Evolutionary conservation across 2,329 filamentous ascomycete species (phyloP), one percentile per base, ranked within the genome.

Genomic region (Ilyonectria robusta): DNA sequence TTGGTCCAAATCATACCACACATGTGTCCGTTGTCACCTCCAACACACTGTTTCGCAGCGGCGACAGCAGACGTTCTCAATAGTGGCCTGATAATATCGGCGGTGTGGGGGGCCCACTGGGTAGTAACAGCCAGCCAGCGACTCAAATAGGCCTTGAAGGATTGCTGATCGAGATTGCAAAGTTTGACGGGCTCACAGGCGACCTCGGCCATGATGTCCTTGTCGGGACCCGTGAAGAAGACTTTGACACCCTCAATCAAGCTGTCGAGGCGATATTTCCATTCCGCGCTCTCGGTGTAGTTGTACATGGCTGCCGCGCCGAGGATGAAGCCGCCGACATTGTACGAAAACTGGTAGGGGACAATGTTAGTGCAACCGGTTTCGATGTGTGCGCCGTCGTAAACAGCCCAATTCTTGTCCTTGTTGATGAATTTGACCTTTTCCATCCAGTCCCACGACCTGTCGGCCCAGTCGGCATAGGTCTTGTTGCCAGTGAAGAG

Each of bases 401-500:
- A 92, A 19, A 93, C 83, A 54, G 86, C 84, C 77, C 87, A 92
- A 3, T 86, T 82, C 7, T 85, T 77, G 1, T 42, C 40, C 9
- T 66, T 58, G 74, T 89, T 84, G 67, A 93, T 86, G 59, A 93
- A 86, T 1, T 87, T 83, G 51, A 89, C 81, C 7, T 75, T 77
- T 4, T 79, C 77, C 79, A 89, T 90, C 92, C 92, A 94, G 56
- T 93, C 85, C 83, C 93, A 97, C 1, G 89, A 87, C 71, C 83
- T 90, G 21, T 90, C 87, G 0, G 93, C 93, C 93, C 93, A 96
- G 6, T 94, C 88, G 1, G 88, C 86, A 77, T 97, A 97, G 0
- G 92, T 93, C 46, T 85, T 76, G 74, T 97, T 95, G 17, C 89
- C 89, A 0, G 94, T 97, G 78, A 94, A 96, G 26, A 90, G 85